Evolutionary conservation across 225 moss, liverwort and hornwort genomes (phyloP), one percentile per base, ranked within the genome.

Genomic region (Marchantia polymorpha): DNA sequence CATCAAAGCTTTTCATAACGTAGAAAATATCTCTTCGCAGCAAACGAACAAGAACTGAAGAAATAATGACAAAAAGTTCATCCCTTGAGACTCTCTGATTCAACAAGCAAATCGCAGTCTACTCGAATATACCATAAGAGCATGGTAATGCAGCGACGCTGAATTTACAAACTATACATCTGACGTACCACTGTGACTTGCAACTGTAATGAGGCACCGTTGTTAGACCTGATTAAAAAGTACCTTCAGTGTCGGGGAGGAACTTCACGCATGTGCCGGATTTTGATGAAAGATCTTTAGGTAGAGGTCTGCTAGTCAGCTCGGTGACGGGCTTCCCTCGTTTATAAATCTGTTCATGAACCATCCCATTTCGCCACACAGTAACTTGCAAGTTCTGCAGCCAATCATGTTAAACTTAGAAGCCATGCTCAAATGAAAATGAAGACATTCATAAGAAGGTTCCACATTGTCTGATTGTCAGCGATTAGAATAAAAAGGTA

Each of bases 211-310:
- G 14, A 27, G 27, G 9, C 10, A 65, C 19, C 10, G 14, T 10
- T 14, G 69, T 47, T 69, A 52, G 53, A 55, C 25, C 53, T 23
- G 0, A 6, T 19, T 10, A 53, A 17, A 39, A 8, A 81, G 14
- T 70, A 80, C 93, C 91, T 89, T 90, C 87, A 74, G 80, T 87
- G 81, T 99, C 97, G 64, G 97, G 97, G 48, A 89, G 91, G 74
- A 99, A 99, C 76, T 89, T 92, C 51, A 99, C 90, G 79, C 92
- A 84, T 27, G 97, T 99, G 82, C 97, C 97, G 54, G 97, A 93
- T 72, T 93, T 93, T 58, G 86, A 83, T 75, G 69, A 79, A 74
- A 87, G 82, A 76, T 86, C 85, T 60, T 75, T 75, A 4, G 92
- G 78, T 52, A 93, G 86, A 66, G 59, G 82, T 82, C 77, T 85